phyloP scores from a whole-genome alignment of 768 basidiomycete species.

The Lentinula aciculospora region DNA sequence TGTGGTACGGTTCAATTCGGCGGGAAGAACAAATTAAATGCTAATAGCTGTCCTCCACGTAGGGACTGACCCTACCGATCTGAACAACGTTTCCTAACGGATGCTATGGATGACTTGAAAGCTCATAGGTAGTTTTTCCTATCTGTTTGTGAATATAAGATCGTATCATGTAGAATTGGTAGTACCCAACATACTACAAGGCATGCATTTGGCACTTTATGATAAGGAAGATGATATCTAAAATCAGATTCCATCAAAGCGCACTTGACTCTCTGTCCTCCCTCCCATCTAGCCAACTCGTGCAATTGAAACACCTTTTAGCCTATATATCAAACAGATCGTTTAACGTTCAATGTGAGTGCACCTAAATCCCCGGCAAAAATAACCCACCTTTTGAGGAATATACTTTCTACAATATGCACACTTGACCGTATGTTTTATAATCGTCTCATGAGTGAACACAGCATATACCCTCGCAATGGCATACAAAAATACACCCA shows the following conservation, averaged over 20 bases:
- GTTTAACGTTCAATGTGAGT: too few relatives aligned
- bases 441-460: slow-evolving; percentile 34
- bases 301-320: slow-evolving; percentile 33
- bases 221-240: too few relatives aligned
- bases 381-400: slow-evolving; percentile 27
- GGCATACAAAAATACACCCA: slow-evolving; percentile 32
- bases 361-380: too few relatives aligned
- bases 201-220: too few relatives aligned
- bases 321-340: slow-evolving; percentile 27
- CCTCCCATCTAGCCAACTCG: slow-evolving; percentile 36
- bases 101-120: not conserved
- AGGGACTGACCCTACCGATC: slow-evolving; percentile 5
- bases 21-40: not conserved
- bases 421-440: slow-evolving; percentile 33
- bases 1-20: slow-evolving; percentile 3
- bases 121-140: too few relatives aligned
- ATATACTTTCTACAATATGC: slow-evolving; percentile 38
- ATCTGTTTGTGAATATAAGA: too few relatives aligned
- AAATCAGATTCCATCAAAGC: too few relatives aligned
- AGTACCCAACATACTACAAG: too few relatives aligned
- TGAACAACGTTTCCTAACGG: slow-evolving; percentile 6
- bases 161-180: too few relatives aligned
- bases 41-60: not conserved
- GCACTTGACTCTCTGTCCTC: slow-evolving; percentile 21
- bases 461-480: slow-evolving; percentile 30